Evolutionary conservation across 306 rosid species (phyloP).

Genomic region (Corylus avellana): DNA sequence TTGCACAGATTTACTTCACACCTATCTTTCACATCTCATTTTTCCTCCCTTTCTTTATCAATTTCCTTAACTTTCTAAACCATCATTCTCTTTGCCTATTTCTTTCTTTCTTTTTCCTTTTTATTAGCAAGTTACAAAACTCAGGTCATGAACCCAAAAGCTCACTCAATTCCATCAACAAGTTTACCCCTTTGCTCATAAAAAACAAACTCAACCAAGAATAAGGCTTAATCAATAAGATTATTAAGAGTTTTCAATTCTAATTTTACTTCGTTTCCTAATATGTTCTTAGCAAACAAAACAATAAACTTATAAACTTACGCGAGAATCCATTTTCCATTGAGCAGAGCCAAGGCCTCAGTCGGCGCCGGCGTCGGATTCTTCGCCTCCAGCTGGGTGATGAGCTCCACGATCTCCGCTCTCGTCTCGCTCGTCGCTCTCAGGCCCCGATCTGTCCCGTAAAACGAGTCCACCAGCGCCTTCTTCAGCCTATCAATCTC

Average conservation of each 20-base stretch:
- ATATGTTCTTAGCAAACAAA: neutral
- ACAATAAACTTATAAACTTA: conserved; percentile 29
- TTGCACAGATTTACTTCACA: too few species aligned
- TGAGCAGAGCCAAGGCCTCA: conserved; percentile 76
- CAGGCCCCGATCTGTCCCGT: conserved; percentile 82
- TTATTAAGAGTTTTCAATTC: neutral
- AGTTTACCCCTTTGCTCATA: neutral
- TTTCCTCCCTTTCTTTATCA: too few species aligned
- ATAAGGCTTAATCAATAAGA: neutral
- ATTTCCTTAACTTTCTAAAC: too few species aligned
- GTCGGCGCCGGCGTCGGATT: conserved; percentile 90
- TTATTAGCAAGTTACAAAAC: too few species aligned
- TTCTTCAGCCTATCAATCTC: conserved; percentile 65
- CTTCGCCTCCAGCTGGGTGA: conserved; percentile 77
- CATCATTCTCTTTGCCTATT: too few species aligned
- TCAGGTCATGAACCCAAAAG: too few species aligned
- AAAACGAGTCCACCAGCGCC: conserved; percentile 70
- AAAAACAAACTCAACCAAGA: neutral
- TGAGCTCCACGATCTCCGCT: conserved; percentile 90
- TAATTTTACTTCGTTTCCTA: neutral
- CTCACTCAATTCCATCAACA: neutral
- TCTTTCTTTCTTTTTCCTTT: too few species aligned
- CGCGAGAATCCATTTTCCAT: conserved; percentile 96
- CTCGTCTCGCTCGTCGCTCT: conserved; percentile 75
- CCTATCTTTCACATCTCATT: too few species aligned